A percentile compares a stretch with the other conserved stretches of the same genome.
phyloP scores from a whole-genome alignment of 1,284 basidiomycete species.

The Tausonia pullulans region DNA sequence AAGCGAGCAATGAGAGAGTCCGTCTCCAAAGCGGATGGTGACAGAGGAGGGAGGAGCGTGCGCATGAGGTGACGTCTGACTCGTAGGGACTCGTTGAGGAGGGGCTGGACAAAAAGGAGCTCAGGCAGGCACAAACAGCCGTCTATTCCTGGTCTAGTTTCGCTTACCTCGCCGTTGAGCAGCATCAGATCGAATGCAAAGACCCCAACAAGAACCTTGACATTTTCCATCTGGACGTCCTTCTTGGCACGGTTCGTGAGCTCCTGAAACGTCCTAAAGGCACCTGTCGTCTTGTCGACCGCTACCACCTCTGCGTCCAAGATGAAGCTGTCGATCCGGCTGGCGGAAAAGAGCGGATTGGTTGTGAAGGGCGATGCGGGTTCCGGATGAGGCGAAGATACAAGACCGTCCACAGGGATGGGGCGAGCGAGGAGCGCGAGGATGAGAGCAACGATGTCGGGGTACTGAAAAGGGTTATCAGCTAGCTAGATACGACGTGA shows the following conservation, averaged over 20 bases:
- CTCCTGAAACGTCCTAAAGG: slow-evolving; percentile 94
- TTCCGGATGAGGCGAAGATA: slow-evolving; percentile 22
- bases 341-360: slow-evolving; percentile 23
- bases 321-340: slow-evolving; percentile 60
- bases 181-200: slow-evolving; percentile 94
- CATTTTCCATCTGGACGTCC: slow-evolving; percentile 91
- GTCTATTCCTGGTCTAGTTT: no score
- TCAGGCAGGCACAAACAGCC: no score
- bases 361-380: slow-evolving; percentile 21
- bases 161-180: slow-evolving; percentile 75
- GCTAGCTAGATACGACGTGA: neutral
- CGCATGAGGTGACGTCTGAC: slow-evolving; percentile 57
- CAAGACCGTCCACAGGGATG: neutral
- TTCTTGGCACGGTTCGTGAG: slow-evolving; percentile 90
- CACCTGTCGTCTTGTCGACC: slow-evolving; percentile 70
- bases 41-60: slow-evolving; percentile 46
- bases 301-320: slow-evolving; percentile 95
- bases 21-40: slow-evolving; percentile 32
- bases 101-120: slow-evolving; percentile 39
- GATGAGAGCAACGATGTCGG: slow-evolving; percentile 61
- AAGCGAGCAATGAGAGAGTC: slow-evolving; percentile 51
- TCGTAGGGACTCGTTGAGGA: slow-evolving; percentile 62
- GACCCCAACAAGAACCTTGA: slow-evolving; percentile 87
- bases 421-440: slow-evolving; percentile 28
- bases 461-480: slow-evolving; percentile 50